Conservation (phyloP, 2,329 filamentous ascomycete genomes). For the Fusarium setosum region DNA sequence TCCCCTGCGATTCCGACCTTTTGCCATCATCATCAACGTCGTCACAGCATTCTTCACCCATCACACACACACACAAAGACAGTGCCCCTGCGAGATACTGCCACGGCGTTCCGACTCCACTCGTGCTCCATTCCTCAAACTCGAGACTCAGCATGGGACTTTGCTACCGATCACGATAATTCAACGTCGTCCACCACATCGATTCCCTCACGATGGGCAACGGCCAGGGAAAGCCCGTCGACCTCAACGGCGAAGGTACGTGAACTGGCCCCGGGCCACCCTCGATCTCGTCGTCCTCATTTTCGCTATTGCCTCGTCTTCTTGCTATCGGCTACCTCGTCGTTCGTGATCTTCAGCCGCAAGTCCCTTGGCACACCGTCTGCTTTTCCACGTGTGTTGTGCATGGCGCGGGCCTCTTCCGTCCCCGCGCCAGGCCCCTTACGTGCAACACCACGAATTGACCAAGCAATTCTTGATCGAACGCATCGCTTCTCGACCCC, state of each 20-base stretch:
- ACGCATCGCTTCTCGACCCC: background rate
- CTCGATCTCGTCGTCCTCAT: background rate
- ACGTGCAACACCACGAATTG: background rate
- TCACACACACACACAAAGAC: conserved; percentile 15
- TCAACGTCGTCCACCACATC: conserved; percentile 43
- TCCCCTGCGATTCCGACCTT: conserved; percentile 22
- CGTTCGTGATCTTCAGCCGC: conserved; percentile 27
- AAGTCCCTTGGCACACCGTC: conserved; percentile 32
- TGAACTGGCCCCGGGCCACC: conserved; percentile 12
- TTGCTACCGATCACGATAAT: conserved; percentile 44
- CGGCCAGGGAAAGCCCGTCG: conserved; percentile 91
- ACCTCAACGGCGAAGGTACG: conserved; percentile 91
- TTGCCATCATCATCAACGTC: conserved; percentile 15
- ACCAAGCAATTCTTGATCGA: background rate
- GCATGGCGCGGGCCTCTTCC: conserved; percentile 33
- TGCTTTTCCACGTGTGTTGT: conserved; percentile 37
- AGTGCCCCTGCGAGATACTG: conserved; percentile 36
- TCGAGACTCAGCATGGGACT: conserved; percentile 45
- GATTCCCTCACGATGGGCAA: conserved; percentile 79
- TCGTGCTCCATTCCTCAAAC: conserved; percentile 31
- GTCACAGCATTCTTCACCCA: conserved; percentile 9
- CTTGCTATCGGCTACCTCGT: conserved; percentile 16
- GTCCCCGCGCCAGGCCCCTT: background rate
- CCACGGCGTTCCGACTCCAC: conserved; percentile 41
- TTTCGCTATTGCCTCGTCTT: conserved; percentile 16